These are phyloP conservation scores for Aureococcus anophagefferens DNA, from an alignment of 108 stramenopile genomes.

Conservation along the genomic window DNA sequence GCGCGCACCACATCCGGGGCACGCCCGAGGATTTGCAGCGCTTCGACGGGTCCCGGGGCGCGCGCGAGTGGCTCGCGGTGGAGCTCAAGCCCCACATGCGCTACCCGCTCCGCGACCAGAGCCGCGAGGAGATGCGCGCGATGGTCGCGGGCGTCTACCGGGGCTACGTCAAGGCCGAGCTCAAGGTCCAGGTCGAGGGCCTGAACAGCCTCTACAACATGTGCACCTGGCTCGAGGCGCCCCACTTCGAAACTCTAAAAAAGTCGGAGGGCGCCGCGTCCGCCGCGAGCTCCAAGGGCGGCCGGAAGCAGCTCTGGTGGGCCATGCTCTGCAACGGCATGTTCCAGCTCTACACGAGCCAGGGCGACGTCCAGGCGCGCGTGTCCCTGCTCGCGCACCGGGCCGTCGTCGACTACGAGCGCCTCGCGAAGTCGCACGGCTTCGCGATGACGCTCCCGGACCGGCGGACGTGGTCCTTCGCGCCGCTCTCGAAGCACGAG, in stretches of 20 bases:
- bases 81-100: not conserved
- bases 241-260: not conserved
- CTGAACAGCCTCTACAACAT: not conserved
- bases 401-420: not conserved
- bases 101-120: too few species aligned
- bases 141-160: too few species aligned
- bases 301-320: not conserved
- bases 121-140: too few species aligned
- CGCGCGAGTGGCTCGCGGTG: not conserved
- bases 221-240: not conserved
- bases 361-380: not conserved
- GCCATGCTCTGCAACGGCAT: not conserved
- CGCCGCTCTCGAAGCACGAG: not conserved
- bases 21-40: not conserved
- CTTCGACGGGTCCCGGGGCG: not conserved
- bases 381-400: not conserved
- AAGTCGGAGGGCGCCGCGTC: not conserved
- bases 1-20: not conserved
- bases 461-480: not conserved
- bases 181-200: not conserved
- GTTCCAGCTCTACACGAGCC: not conserved
- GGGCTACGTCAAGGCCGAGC: not conserved
- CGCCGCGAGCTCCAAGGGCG: not conserved
- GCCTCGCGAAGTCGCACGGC: not conserved
- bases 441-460: not conserved